Conservation (phyloP, 2,329 filamentous ascomycete species). For the Nemania serpens region DNA sequence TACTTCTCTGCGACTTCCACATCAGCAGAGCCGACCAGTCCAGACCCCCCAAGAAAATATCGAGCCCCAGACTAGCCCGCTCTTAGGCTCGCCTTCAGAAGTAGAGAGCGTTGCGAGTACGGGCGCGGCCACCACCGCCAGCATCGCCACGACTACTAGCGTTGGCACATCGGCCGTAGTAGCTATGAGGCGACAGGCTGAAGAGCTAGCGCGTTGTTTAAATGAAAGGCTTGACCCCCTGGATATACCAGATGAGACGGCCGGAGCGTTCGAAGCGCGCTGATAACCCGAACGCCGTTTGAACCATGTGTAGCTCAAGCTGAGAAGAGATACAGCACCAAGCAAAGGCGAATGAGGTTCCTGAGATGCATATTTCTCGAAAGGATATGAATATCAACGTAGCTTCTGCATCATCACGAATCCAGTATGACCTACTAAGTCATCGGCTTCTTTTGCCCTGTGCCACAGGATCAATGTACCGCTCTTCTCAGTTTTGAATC, state of each 20-base stretch:
- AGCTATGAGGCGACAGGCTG: constrained; percentile 59
- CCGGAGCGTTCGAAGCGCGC: constrained; percentile 34
- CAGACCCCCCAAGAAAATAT: constrained; percentile 29
- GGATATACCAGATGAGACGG: constrained; percentile 57
- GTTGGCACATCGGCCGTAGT: constrained; percentile 52
- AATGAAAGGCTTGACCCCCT: constrained; percentile 63
- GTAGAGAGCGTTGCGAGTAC: constrained; percentile 54
- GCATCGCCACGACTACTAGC: constrained; percentile 44
- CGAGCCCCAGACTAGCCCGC: constrained; percentile 41
- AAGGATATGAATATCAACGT: background rate
- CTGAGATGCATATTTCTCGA: background rate
- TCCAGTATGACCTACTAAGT: background rate
- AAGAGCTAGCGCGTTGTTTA: constrained; percentile 63
- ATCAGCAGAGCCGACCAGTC: constrained; percentile 32
- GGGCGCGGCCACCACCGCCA: constrained; percentile 50
- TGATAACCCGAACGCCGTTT: constrained; percentile 16
- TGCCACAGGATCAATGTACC: background rate
- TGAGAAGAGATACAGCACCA: background rate
- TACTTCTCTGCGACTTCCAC: constrained; percentile 27
- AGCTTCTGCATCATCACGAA: background rate
- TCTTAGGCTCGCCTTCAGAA: constrained; percentile 48
- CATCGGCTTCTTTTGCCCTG: background rate
- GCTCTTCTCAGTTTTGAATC: background rate
- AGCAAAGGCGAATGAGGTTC: background rate
- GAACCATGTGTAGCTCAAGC: background rate